Evolutionary conservation across 2,329 filamentous ascomycete genomes (phyloP).

Genomic region (Rhexocercosporidium sp.): DNA sequence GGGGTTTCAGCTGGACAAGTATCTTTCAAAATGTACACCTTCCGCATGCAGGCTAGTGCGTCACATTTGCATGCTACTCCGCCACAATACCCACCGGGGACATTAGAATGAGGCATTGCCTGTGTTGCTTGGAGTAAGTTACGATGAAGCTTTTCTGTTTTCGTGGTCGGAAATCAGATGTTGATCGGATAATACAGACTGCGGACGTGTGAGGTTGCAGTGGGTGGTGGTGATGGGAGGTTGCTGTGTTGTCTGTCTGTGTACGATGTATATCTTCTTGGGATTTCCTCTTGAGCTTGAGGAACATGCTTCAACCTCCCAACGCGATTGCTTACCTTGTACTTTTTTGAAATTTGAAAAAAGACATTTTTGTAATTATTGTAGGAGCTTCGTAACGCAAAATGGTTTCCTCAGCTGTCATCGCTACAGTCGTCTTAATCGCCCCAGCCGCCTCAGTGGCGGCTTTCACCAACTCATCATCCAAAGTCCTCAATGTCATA

Average conservation of each 20-base stretch:
- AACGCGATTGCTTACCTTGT: background rate
- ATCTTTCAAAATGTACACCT: background rate
- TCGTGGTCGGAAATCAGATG: too few relatives aligned
- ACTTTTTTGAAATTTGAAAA: background rate
- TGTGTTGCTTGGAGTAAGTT: background rate
- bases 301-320: background rate
- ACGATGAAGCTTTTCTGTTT: background rate
- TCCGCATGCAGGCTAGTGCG: background rate
- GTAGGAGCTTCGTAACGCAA: background rate
- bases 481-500: background rate
- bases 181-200: too few relatives aligned
- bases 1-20: background rate
- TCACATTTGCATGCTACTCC: background rate
- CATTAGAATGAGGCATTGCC: background rate
- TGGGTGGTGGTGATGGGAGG: too few relatives aligned
- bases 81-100: background rate
- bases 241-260: too few relatives aligned
- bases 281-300: too few relatives aligned
- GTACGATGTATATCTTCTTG: too few relatives aligned
- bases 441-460: background rate
- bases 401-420: background rate
- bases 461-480: background rate
- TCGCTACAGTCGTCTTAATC: background rate
- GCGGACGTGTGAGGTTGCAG: too few relatives aligned
- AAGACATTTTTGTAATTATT: background rate